Evolutionary conservation across 257 asterid species (phyloP).

Genomic region (Solanum pinnatisectum): DNA sequence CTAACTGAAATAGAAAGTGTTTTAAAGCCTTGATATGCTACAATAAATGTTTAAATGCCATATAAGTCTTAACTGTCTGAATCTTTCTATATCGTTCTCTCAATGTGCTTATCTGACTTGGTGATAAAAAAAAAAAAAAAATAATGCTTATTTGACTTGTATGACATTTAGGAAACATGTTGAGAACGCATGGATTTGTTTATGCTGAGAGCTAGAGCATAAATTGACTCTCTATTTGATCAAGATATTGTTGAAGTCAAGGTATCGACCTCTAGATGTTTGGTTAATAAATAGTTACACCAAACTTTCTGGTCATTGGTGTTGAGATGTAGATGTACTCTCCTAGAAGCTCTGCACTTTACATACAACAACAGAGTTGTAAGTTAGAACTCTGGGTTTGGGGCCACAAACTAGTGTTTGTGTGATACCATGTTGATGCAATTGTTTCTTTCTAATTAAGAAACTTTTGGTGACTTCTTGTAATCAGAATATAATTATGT

Average conservation of each 20-base stretch:
- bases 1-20: background rate
- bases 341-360: background rate
- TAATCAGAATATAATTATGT: background rate
- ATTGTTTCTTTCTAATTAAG: background rate
- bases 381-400: background rate
- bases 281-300: background rate
- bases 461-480: background rate
- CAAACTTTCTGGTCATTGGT: background rate
- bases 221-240: background rate
- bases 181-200: background rate
- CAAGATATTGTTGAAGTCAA: background rate
- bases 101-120: background rate
- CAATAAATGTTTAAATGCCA: background rate
- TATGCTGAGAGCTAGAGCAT: background rate
- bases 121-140: background rate
- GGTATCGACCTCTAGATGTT: background rate
- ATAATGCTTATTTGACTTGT: background rate
- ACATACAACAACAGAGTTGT: background rate
- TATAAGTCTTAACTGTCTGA: background rate
- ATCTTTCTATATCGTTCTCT: background rate
- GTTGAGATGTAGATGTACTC: background rate
- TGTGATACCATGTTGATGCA: background rate
- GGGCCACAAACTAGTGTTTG: background rate
- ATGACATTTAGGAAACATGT: background rate
- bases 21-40: background rate